These are phyloP conservation scores for Entamoeba nuttalli DNA, from an alignment of 208 protist genomes.

Conservation along the genomic window DNA sequence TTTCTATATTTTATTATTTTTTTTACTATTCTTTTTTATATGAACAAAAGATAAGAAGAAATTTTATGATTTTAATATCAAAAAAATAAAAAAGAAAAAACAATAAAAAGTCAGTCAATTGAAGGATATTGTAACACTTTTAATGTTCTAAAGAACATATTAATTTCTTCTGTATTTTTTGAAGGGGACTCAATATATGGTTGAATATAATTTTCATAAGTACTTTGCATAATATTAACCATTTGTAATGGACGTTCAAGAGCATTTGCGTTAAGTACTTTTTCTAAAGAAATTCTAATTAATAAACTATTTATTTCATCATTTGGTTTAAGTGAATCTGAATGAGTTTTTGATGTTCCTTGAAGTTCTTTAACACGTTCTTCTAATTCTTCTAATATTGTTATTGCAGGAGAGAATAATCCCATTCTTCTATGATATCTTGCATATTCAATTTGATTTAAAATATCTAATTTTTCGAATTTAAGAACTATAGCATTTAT, in stretches of 20 bases:
- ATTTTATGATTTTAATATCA: too few species aligned
- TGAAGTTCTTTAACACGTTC: background rate
- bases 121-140: background rate
- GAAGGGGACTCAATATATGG: background rate
- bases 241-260: background rate
- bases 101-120: background rate
- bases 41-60: too few species aligned
- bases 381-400: background rate
- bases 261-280: background rate
- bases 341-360: background rate
- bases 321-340: background rate
- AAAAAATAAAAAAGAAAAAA: too few species aligned
- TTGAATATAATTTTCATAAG: background rate
- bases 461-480: background rate
- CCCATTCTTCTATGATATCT: background rate
- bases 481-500: background rate
- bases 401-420: background rate
- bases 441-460: background rate
- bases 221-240: background rate
- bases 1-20: too few species aligned
- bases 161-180: background rate
- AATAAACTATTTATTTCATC: background rate
- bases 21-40: too few species aligned
- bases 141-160: background rate
- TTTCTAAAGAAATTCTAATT: background rate